phyloP scores from a whole-genome alignment of 768 basidiomycete species.

The Leucogyrophana mollusca region DNA sequence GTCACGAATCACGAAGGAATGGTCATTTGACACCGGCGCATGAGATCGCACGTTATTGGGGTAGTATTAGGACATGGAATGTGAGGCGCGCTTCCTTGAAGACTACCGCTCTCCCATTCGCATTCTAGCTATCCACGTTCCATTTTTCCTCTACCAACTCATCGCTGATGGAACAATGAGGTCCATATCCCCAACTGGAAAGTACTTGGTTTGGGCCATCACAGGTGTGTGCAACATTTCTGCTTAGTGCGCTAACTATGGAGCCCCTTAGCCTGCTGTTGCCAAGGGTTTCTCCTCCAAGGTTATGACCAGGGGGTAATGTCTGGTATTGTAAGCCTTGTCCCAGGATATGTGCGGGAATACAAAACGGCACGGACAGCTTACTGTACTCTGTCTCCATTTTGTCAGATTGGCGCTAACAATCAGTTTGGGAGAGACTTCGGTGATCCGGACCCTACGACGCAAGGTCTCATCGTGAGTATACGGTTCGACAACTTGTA shows the following conservation, averaged over 20 bases:
- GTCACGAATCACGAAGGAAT: too few relatives aligned
- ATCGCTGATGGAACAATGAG: conserved; percentile 25
- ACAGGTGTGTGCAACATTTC: conserved; percentile 26
- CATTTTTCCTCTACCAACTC: too few relatives aligned
- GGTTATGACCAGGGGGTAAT: conserved; percentile 41
- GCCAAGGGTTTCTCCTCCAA: conserved; percentile 37
- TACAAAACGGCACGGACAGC: background rate
- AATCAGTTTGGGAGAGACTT: conserved; percentile 41
- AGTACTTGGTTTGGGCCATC: conserved; percentile 38
- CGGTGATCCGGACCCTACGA: conserved; percentile 33
- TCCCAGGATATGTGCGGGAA: background rate
- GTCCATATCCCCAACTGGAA: conserved; percentile 34
- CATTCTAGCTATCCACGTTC: too few relatives aligned
- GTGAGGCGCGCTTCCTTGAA: too few relatives aligned
- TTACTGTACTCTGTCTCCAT: background rate
- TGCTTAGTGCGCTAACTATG: background rate
- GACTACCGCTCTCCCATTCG: too few relatives aligned
- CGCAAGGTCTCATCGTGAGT: conserved; percentile 39
- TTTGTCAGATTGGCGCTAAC: conserved; percentile 35
- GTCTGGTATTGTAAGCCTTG: conserved; percentile 35
- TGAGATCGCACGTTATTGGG: too few relatives aligned
- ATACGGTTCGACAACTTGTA: background rate
- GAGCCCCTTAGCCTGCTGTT: conserved; percentile 36
- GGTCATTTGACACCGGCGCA: too few relatives aligned
- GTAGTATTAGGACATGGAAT: too few relatives aligned